Evolutionary conservation across 768 basidiomycete genomes (phyloP), one percentile per base, ranked within the genome.

Genomic region (Rhodotorula toruloides): DNA sequence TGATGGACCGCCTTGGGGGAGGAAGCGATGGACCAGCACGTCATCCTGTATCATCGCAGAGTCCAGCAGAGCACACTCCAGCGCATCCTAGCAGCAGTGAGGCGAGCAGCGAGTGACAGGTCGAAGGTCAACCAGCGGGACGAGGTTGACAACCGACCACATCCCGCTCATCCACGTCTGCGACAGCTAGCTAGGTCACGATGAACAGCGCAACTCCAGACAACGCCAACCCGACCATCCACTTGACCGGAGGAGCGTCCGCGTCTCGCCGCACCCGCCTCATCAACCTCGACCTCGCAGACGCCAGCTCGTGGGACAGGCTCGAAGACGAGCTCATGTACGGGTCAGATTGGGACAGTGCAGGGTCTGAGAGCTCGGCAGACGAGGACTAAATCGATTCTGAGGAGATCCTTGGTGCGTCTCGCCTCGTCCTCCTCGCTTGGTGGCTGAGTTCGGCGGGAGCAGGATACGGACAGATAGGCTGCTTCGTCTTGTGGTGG

Each of bases 161-260:
- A 48, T 37, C 58, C 19, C 10, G 22, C 32, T 22, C 17, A 10
- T 10, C 16, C 32, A 3, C 43, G 8, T 8, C 10, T 39, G 8
- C 7, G 31, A 0, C 39, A 27, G n/a, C 40, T 14, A 4, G 39
- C 22, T 40, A 19, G 27, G 14, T 32, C 44, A 56, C 29, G 6
- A 68, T 68, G 63, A 22, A 22, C 2, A 37, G 42, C 36, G 40
- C 75, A 57, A 63, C 57, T 12, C 75, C 78, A 14, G 80, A 81
- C 82, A 98, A 98, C 78, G 88, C 88, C 25, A 97, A 97, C 78
- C 94, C 94, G 2, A 87, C 84, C 17, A 81, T 98, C 44, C 89
- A 91, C 76, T 76, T 79, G 0, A 71, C 78, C 7, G 70, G 77
- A 11, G 50, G 67, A 17, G n/a, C 37, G 1, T 43, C 57, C 54